phyloP scores from a whole-genome alignment of 257 asterid species.

The Verbascum thapsus region DNA sequence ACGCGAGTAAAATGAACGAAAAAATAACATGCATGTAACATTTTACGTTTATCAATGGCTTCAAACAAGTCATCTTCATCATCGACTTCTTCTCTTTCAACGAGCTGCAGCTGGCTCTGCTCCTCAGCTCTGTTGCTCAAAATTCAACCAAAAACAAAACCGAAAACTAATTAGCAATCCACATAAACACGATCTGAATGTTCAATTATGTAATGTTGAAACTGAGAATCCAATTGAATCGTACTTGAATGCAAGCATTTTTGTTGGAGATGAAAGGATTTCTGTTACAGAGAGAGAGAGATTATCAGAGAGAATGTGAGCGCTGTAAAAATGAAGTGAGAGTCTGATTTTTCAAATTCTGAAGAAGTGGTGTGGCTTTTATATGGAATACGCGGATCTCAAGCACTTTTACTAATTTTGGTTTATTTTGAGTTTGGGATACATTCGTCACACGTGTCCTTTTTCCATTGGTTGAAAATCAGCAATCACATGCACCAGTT shows the following conservation, averaged over 20 bases:
- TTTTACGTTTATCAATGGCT: conserved; percentile 87
- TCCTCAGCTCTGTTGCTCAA: conserved; percentile 74
- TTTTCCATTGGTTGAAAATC: too few relatives aligned
- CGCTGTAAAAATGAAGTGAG: conserved; percentile 36
- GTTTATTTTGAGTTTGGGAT: conserved; percentile 33
- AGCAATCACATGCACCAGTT: too few relatives aligned
- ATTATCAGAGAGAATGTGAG: conserved; percentile 29
- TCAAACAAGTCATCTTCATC: conserved; percentile 95
- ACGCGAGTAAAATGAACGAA: background rate
- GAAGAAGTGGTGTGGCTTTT: background rate
- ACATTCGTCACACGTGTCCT: conserved; percentile 22
- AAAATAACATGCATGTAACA: too few relatives aligned
- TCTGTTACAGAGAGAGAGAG: conserved; percentile 26
- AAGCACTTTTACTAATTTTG: conserved; percentile 27
- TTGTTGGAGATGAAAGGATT: conserved; percentile 49
- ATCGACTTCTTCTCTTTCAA: conserved; percentile 84
- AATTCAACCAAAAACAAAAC: conserved; percentile 17
- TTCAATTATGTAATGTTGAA: background rate
- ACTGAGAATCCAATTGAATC: conserved; percentile 10
- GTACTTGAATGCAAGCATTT: conserved; percentile 82
- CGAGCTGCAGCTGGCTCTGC: conserved; percentile 85
- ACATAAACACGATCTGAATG: background rate
- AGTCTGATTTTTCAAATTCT: conserved; percentile 37
- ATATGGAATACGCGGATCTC: conserved; percentile 41
- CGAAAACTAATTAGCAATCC: conserved; percentile 15